These are phyloP conservation scores for Hypericum androsaemum DNA, from an alignment of 345 rosid genomes.

Conservation along the genomic window DNA sequence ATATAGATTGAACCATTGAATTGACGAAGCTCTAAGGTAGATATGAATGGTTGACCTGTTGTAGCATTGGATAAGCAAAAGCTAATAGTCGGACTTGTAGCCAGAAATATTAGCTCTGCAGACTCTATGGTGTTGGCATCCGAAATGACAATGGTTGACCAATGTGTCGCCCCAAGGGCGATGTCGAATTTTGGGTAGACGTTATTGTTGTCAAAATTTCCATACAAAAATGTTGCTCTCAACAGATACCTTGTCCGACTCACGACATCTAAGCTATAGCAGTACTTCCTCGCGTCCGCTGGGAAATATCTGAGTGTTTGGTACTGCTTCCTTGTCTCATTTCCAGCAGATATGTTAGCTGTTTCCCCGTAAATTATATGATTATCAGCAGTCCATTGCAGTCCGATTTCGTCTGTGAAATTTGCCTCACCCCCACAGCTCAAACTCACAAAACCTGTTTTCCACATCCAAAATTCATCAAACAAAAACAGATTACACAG, in stretches of 20 bases:
- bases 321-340: slow-evolving; percentile 71
- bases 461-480: slow-evolving; percentile 2
- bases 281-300: slow-evolving; percentile 79
- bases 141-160: slow-evolving; percentile 85
- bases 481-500: too few relatives aligned
- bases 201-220: slow-evolving; percentile 74
- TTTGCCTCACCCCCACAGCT: slow-evolving; percentile 74
- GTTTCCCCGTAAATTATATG: slow-evolving; percentile 53
- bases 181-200: slow-evolving; percentile 91
- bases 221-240: slow-evolving; percentile 94
- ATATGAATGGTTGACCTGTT: slow-evolving; percentile 92
- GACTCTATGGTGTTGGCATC: slow-evolving; percentile 60
- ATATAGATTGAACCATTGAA: slow-evolving; percentile 76
- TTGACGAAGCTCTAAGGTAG: slow-evolving; percentile 95
- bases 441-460: slow-evolving; percentile 86
- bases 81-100: slow-evolving; percentile 51
- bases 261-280: slow-evolving; percentile 61
- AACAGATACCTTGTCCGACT: slow-evolving; percentile 75
- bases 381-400: slow-evolving; percentile 68
- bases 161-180: slow-evolving; percentile 80
- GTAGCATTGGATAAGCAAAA: slow-evolving; percentile 96
- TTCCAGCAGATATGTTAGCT: slow-evolving; percentile 42
- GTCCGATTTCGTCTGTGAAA: slow-evolving; percentile 73
- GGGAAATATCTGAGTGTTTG: slow-evolving; percentile 81
- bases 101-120: slow-evolving; percentile 75